Conservation (phyloP, 768 basidiomycete genomes). For the Trametes sanguinea region DNA sequence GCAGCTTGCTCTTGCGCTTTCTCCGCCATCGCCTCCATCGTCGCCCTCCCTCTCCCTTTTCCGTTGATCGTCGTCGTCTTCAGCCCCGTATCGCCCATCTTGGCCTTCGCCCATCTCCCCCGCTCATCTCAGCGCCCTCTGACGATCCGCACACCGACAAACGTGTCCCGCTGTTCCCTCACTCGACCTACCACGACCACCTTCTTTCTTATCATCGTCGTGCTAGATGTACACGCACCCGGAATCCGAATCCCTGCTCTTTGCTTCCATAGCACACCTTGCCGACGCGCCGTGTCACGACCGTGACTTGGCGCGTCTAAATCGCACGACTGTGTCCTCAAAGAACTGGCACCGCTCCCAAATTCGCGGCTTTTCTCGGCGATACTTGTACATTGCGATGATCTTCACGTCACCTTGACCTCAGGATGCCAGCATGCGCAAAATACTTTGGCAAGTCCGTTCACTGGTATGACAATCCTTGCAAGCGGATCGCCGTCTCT, state of each 20-base stretch:
- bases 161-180: slow-evolving; percentile 1
- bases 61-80: slow-evolving; percentile 18
- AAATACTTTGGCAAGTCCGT: neutral
- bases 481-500: too few relatives aligned
- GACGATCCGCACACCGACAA: slow-evolving; percentile 14
- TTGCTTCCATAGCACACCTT: neutral
- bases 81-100: slow-evolving; percentile 1
- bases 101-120: slow-evolving; percentile 7
- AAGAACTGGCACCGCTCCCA: neutral
- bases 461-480: too few relatives aligned
- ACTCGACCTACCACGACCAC: neutral
- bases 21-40: slow-evolving; percentile 7
- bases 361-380: slow-evolving; percentile 4
- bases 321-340: neutral
- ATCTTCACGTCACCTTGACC: slow-evolving; percentile 15
- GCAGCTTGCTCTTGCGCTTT: neutral
- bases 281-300: neutral
- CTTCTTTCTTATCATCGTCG: neutral
- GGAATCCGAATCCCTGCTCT: too few relatives aligned
- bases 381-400: neutral
- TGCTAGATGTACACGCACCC: too few relatives aligned
- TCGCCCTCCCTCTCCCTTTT: neutral
- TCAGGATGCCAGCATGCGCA: neutral
- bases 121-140: neutral
- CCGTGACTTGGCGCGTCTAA: neutral